Base-by-base conservation (phyloP, 2,329 filamentous ascomycete genomes). In the Verticillium albo-atrum region DNA sequence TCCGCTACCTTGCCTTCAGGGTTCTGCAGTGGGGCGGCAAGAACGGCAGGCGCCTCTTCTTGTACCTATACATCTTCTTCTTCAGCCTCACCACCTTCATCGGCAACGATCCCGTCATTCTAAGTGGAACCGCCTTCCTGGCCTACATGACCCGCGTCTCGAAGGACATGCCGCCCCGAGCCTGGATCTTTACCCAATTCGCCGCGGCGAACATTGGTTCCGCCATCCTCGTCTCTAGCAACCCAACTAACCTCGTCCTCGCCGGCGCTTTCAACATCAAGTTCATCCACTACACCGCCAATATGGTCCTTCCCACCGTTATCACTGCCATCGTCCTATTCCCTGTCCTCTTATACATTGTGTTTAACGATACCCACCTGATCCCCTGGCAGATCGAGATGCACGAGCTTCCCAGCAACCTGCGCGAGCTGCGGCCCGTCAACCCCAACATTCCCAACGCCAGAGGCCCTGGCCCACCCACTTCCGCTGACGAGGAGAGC, bases 131-230 rank as follows among this genome's bases (percentile, higher is more conserved):
- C 0, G 83, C 89, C 1, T 91, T 91, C 58, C 79, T 91, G 17
- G 86, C 88, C 2, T 91, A 91, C 71, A 89, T 91, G 87, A 91
- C 88, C 1, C 79, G 87, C 7, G 88, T 90, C 0, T 90, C 88
- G 0, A 86, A 82, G 71, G 91, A 91, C 63, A 91, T 91, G 10
- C 84, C 89, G 58, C 88, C 89, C 1, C 77, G 85, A 65, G 89
- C 89, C 0, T 91, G 89, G 89, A 90, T 91, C 25, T 82, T 85
- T 65, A 84, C 82, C 3, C 89, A 91, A 59, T 91, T 91, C 60
- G 82, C 88, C 17, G 72, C 90, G 1, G 88, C 88, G 54, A 91
- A 91, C 62, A 88, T 91, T 54, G 86, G 85, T 2, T 91, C 89
- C 0, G 88, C 89, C 0, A 89, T 91, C 25, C 77, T 92, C 17